phyloP scores from a whole-genome alignment of 495 filamentous ascomycete species.

The Penicillium lividum region DNA sequence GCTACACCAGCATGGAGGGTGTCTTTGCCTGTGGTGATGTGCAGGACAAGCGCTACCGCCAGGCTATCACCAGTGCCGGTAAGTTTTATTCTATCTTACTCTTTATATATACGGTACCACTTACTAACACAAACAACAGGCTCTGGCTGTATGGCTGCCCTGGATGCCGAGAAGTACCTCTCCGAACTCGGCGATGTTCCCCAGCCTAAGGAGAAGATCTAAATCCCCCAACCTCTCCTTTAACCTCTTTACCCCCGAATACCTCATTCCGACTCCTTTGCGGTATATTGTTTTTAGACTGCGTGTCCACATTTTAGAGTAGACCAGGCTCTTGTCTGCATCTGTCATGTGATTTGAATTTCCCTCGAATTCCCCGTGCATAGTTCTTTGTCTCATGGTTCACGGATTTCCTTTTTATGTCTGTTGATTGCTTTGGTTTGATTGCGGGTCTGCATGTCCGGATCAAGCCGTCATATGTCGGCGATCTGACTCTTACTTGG shows the following conservation, averaged over 20 bases:
- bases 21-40: slow-evolving; percentile 98
- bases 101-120: background rate
- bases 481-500: slow-evolving; percentile 20
- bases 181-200: slow-evolving; percentile 65
- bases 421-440: slow-evolving; percentile 20
- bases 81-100: slow-evolving; percentile 37
- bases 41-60: slow-evolving; percentile 96
- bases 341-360: slow-evolving; percentile 13
- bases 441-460: slow-evolving; percentile 16
- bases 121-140: slow-evolving; percentile 50
- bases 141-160: slow-evolving; percentile 88
- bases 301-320: slow-evolving; percentile 20
- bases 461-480: slow-evolving; percentile 6
- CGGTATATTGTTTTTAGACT: slow-evolving; percentile 19
- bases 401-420: slow-evolving; percentile 26
- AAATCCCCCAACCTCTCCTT: slow-evolving; percentile 1
- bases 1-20: slow-evolving; percentile 82
- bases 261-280: slow-evolving; percentile 14
- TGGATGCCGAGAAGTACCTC: slow-evolving; percentile 92
- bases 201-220: slow-evolving; percentile 8
- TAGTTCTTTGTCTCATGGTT: slow-evolving; percentile 20
- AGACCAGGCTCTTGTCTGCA: background rate
- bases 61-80: slow-evolving; percentile 98
- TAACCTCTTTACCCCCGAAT: background rate
- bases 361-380: slow-evolving; percentile 21